Base-by-base conservation (phyloP, 202 grass and related monocot species). In the Panicum hallii region DNA sequence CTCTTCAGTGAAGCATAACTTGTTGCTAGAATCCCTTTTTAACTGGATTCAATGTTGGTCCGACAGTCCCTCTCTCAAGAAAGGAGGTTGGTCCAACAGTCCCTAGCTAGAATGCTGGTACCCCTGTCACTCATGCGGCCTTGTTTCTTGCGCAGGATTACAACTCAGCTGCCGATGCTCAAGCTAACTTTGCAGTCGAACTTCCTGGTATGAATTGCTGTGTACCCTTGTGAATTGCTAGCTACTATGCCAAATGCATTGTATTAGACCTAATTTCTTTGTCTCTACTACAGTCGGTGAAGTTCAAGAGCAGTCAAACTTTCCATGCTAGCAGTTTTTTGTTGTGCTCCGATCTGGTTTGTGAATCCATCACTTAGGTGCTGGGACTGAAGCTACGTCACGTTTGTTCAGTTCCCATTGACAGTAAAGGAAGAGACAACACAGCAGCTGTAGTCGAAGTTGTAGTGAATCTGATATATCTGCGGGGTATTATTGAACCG, bases 171-270 rank as follows among this genome's bases (percentile, higher is more conserved):
- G 93, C 91, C 9, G 89, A 93, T 86, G 87, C 53, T 85, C 91
- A 98, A 82, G 95, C 95, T 68, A 95, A 93, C 60, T 86, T 92
- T 73, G 95, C 87, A 44, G 79, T 77, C 41, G 89, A 90, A 82
- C 95, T 98, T 76, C 79, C 83, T 79, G 79, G 93, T 98, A 90
- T 7, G 65, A n/a, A 56, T 42, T 81, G 0, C 50, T 54, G 0
- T 63, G 4, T 53, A 83, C 67, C n/a, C 46, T 72, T 76, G 47
- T 41, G 14, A 61, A 55, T 26, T 12, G 30, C 20, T 76, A 42
- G 48, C 70, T 54, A 11, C 30, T 72, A 44, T 75, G 13, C 19
- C 11, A n/a, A 42, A 12, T 74, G 30, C 10, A 42, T 16, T 74
- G 30, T 17, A 54, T 40, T n/a, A 8, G 48, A 44, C 81, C 61